Base-by-base conservation (phyloP, 2,329 filamentous ascomycete species). In the Aspergillus hiratsukae region DNA sequence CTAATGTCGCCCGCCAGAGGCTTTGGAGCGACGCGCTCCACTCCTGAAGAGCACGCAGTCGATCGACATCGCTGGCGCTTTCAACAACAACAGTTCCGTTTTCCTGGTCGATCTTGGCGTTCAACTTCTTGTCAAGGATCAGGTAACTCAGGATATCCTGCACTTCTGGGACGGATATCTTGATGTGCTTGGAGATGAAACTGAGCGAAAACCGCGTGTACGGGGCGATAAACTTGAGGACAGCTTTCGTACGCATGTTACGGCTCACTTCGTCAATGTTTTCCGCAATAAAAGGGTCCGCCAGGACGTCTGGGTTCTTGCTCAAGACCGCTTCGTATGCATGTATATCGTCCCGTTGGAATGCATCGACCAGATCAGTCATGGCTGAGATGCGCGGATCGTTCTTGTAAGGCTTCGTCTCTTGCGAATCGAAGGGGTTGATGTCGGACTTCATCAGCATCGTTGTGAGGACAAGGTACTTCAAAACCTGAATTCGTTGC, bases 371-470 rank as follows among this genome's bases (percentile, higher is more conserved):
- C 0, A 99, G 83, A 65, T 97, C 90, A 1, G 92, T 97, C 93
- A 99, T 99, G 65, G 91, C 93, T 2, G 91, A 88, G 65, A 99
- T 97, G 56, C 93, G 89, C 5, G 91, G 89, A 72, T 99, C 93
- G 64, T 90, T 93, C 76, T 91, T 93, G 81, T 99, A 99, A 0
- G 94, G 94, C 77, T 97, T 97, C 19, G 93, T 97, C 78, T 99
- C 94, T 74, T 97, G 94, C 8, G 92, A 97, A 75, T 97, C 93
- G 73, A 99, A 97, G 0, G 94, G 94, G 73, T 97, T 97, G 83
- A 99, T 99, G 74, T 95, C 87, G 43, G 93, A 97, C 71, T 93
- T 92, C 90, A 96, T 97, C 57, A 99, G 81, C 94, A 99, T 97
- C 45, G 93, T 97, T 27, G 93, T 93, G 58, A 99, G 83, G 29